phyloP scores from a whole-genome alignment of 176 grass and related monocot species.

The Alopecurus myosuroides region DNA sequence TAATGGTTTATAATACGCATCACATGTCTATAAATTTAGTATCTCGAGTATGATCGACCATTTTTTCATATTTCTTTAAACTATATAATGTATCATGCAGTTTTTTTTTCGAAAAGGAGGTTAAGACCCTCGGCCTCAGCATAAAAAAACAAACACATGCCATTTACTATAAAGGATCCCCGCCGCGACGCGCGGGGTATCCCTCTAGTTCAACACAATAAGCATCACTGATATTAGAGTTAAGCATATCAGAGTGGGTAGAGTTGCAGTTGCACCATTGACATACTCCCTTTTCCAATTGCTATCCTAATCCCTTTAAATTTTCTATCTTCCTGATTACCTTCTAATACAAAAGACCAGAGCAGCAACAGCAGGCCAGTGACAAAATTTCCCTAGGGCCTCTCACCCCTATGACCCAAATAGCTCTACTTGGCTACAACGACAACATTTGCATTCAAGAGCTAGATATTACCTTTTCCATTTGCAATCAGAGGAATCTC shows the following conservation, averaged over 20 bases:
- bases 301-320: background rate
- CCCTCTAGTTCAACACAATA: too few relatives aligned
- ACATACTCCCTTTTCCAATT: background rate
- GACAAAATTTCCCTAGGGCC: background rate
- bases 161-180: too few relatives aligned
- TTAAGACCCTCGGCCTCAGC: too few relatives aligned
- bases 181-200: too few relatives aligned
- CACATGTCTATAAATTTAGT: too few relatives aligned
- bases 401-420: background rate
- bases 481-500: background rate
- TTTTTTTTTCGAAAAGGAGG: too few relatives aligned
- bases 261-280: too few relatives aligned
- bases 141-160: too few relatives aligned
- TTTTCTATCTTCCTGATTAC: background rate
- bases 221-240: background rate
- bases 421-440: background rate
- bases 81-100: too few relatives aligned
- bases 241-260: background rate
- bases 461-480: background rate
- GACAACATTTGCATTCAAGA: background rate
- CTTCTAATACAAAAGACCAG: background rate
- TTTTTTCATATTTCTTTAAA: too few relatives aligned
- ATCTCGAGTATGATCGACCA: too few relatives aligned
- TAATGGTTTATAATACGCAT: too few relatives aligned
- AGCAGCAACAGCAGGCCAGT: background rate